Base-by-base conservation (phyloP, 2,329 filamentous ascomycete genomes). In the Colletotrichum echinochloae region DNA sequence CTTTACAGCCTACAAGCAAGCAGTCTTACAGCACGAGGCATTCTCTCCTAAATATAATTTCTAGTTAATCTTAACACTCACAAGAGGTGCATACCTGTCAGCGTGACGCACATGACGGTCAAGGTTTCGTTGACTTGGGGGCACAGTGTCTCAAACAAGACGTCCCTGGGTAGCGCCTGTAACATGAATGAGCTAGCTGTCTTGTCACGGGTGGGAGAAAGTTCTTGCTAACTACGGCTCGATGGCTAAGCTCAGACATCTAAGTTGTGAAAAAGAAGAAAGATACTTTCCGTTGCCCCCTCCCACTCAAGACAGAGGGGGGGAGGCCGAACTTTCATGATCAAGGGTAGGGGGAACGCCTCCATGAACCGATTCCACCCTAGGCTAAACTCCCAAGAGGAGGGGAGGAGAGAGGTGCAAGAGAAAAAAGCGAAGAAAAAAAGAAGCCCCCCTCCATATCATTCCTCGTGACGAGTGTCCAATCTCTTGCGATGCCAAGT, bases 11-110 rank as follows among this genome's bases (percentile, higher is more conserved):
- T 48, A 51, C 23, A 33, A 23, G n/a, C 39, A 44, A 49, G 11
- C 35, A 48, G 52, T 44, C 57, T 52, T 54, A 18, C 61, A 60
- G 54, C 18, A 57, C 20, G 30, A n/a, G 26, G 28, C 52, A 48
- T 57, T 44, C 11, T 44, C 11, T 52, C 44, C 9, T 51, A 59
- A 60, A 65, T 60, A 65, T 69, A 69, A 65, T 65, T 62, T 30
- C 28, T 65, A 65, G 28, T 65, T 35, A 54, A 35, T 16, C 26
- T 54, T 1, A 5, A 41, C n/a, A 2, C 2, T 41, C 1, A 7
- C 16, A 18, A 11, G 3, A 11, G 6, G 7, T 16, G 23, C 23
- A 8, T 16, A 6, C 14, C 28, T 18, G 6, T 49, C 12, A 4
- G n/a, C 6, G 46, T 23, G n/a, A n/a, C n/a, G n/a, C n/a, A 11